phyloP scores from a whole-genome alignment of 2,329 filamentous ascomycete genomes.

The Sarocladiaceae sp. region DNA sequence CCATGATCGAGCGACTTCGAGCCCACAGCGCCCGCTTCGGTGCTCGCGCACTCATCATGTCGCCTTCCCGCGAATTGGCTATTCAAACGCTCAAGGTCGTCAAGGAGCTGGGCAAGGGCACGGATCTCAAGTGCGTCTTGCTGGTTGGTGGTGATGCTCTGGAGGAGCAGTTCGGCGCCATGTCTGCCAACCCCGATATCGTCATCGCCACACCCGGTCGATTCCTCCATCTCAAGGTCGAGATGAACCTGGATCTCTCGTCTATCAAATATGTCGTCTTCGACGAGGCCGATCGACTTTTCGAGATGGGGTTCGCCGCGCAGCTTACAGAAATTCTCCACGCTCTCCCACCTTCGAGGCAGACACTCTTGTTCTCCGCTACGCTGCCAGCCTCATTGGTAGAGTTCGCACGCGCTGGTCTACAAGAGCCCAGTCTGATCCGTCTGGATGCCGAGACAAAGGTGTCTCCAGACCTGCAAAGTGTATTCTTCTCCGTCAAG shows the following conservation, averaged over 20 bases:
- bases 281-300: slow-evolving; percentile 92
- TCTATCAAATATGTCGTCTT: slow-evolving; percentile 94
- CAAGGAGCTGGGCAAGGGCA: slow-evolving; percentile 86
- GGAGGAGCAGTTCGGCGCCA: slow-evolving; percentile 89
- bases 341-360: slow-evolving; percentile 73
- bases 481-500: slow-evolving; percentile 90
- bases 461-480: slow-evolving; percentile 91
- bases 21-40: slow-evolving; percentile 82
- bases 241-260: slow-evolving; percentile 88
- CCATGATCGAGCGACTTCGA: slow-evolving; percentile 93
- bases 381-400: slow-evolving; percentile 91
- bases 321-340: slow-evolving; percentile 92
- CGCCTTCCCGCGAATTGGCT: slow-evolving; percentile 87
- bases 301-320: slow-evolving; percentile 96
- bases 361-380: slow-evolving; percentile 91
- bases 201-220: slow-evolving; percentile 95
- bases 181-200: slow-evolving; percentile 94
- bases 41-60: slow-evolving; percentile 78
- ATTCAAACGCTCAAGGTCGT: slow-evolving; percentile 94
- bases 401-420: slow-evolving; percentile 87
- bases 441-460: slow-evolving; percentile 92
- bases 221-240: slow-evolving; percentile 93
- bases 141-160: slow-evolving; percentile 92
- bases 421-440: slow-evolving; percentile 87
- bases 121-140: slow-evolving; percentile 83